Conservation (phyloP, 768 basidiomycete species). For the Amylocystis lapponica region DNA sequence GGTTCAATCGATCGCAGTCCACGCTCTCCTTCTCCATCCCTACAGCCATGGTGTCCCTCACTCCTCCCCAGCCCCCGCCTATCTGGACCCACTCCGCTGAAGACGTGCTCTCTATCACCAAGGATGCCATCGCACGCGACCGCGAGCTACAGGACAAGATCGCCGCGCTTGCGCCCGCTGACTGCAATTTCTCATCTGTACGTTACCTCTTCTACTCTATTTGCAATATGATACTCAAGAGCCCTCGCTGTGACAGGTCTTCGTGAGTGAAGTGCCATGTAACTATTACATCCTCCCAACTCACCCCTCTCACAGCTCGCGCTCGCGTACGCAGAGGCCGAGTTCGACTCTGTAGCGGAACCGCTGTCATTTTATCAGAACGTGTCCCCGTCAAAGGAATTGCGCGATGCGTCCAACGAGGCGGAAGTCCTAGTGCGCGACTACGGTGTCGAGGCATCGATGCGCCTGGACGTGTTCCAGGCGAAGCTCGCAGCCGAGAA, state of each 20-base stretch:
- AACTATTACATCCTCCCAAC: neutral
- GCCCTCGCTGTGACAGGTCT: slow-evolving; percentile 44
- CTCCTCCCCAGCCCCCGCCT: slow-evolving; percentile 61
- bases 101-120: slow-evolving; percentile 51
- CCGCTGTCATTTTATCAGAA: slow-evolving; percentile 79
- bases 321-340: slow-evolving; percentile 57
- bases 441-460: slow-evolving; percentile 69
- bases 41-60: slow-evolving; percentile 39
- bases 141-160: slow-evolving; percentile 52
- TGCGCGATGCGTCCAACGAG: slow-evolving; percentile 77
- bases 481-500: slow-evolving; percentile 66
- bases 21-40: slow-evolving; percentile 21
- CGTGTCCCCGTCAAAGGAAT: slow-evolving; percentile 64
- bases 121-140: slow-evolving; percentile 52
- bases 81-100: slow-evolving; percentile 62
- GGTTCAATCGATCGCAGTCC: slow-evolving; percentile 20
- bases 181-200: slow-evolving; percentile 65
- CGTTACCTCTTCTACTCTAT: slow-evolving; percentile 16
- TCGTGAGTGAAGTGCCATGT: slow-evolving; percentile 48
- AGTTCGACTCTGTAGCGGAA: slow-evolving; percentile 44
- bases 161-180: slow-evolving; percentile 47
- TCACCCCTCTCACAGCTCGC: slow-evolving; percentile 35
- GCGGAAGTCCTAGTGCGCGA: slow-evolving; percentile 68
- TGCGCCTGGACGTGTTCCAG: slow-evolving; percentile 76
- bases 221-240: slow-evolving; percentile 5